Base-by-base conservation (phyloP, 148 eudicot genomes). In the Rhododendron kiyosumense region DNA sequence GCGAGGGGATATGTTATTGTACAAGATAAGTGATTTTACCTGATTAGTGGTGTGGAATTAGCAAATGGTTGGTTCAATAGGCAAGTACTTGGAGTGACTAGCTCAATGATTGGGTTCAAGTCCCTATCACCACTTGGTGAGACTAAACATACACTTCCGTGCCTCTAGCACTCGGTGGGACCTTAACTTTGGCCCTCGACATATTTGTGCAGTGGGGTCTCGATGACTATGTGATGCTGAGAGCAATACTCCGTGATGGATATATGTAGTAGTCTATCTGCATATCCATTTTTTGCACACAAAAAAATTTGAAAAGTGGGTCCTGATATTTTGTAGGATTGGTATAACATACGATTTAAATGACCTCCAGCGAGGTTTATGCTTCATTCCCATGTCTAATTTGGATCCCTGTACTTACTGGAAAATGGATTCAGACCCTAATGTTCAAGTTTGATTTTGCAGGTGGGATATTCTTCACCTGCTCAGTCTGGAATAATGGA, bases 381-480 rank as follows among this genome's bases (percentile, higher is more conserved):
- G 76, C 76, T 32, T 32, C 41, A 71, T 26, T 30, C 8, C 18
- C 7, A 13, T 71, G 76, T 32, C 30, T n/a, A 67, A 26, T 67
- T 71, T 32, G 41, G 20, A 69, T 36, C 17, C 36, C 30, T 26
- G 0, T 12, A 69, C 36, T 69, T 28, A 69, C 30, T 2, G 17
- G 34, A 28, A 69, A 69, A 28, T 69, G 1, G 28, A 12, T 65
- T 69, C 36, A 11, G 75, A 3, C 36, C 36, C 75, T 69, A 69
- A 69, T 69, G 28, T 76, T 36, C 59, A n/a, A 48, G 69, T 75
- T 81, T 69, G 51, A 46, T 82, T 43, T 67, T 91, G 81, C 94
- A 96, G 98, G 92, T 92, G 45, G 98, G 98, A 65, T 96, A 63
- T 93, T 94, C 98, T 49, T 96, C 98, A 54, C 98, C 98, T 84